These are phyloP conservation scores for Neurospora sp. DNA, from an alignment of 2,329 filamentous ascomycete genomes.

Conservation along the genomic window DNA sequence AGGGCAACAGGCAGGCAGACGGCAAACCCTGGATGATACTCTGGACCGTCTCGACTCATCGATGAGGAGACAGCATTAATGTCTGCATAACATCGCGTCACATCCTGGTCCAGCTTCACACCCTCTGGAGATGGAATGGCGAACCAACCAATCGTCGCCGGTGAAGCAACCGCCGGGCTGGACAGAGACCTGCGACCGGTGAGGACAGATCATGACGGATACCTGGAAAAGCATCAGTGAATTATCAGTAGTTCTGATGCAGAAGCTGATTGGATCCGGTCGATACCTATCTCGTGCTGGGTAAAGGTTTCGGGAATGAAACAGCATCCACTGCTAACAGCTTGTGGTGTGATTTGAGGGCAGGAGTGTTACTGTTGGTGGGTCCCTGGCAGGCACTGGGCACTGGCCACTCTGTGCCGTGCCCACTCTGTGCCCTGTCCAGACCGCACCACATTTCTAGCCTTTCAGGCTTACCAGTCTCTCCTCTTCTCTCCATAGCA, in stretches of 20 bases:
- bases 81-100: neutral
- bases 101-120: conserved; percentile 8
- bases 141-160: conserved; percentile 13
- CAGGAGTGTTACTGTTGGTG: no score
- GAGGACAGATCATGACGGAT: neutral
- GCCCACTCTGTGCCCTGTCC: no score
- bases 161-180: neutral
- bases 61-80: neutral
- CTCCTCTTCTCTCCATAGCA: no score
- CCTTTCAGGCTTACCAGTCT: no score
- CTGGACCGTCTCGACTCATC: neutral
- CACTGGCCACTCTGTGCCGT: no score
- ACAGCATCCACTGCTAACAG: neutral
- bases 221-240: neutral
- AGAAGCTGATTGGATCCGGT: neutral
- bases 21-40: neutral
- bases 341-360: no score
- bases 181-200: conserved; percentile 11
- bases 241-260: neutral
- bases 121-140: conserved; percentile 6
- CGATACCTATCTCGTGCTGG: neutral
- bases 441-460: no score
- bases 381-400: no score
- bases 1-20: neutral
- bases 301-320: neutral